A percentile compares a stretch with the other conserved stretches of the same genome.
These are phyloP conservation scores for Botrytis paeoniae DNA, from an alignment of 2,329 filamentous ascomycete species.

Conservation along the genomic window DNA sequence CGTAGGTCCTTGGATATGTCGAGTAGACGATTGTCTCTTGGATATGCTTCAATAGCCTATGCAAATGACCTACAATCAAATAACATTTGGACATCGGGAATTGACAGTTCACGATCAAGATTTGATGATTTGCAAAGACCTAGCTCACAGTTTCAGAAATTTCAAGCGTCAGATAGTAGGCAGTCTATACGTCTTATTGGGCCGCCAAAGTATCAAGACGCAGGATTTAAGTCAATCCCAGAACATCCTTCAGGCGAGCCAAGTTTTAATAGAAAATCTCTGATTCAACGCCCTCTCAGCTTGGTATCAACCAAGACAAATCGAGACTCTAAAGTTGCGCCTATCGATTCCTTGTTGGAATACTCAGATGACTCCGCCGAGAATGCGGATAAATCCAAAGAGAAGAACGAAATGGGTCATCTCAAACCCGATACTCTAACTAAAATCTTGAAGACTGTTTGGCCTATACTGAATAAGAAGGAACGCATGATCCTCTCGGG, in stretches of 20 bases:
- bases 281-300: neutral
- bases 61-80: conserved; percentile 25
- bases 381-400: neutral
- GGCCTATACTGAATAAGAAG: conserved; percentile 56
- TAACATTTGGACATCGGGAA: conserved; percentile 26
- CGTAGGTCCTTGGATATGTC: conserved; percentile 5
- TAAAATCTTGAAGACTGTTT: conserved; percentile 65
- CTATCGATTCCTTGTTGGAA: neutral
- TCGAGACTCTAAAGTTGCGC: neutral
- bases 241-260: neutral
- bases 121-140: neutral
- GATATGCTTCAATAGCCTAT: conserved; percentile 24
- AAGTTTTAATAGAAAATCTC: neutral
- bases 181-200: neutral
- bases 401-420: neutral
- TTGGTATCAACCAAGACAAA: neutral
- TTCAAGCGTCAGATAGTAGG: neutral
- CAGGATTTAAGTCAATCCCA: neutral
- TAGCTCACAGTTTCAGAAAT: neutral
- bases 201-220: neutral
- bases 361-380: neutral
- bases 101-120: conserved; percentile 2
- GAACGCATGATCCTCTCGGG: conserved; percentile 55
- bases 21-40: conserved; percentile 22
- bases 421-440: conserved; percentile 41